These are phyloP conservation scores for Sclerotinia borealis DNA, from an alignment of 2,329 filamentous ascomycete genomes.

Conservation along the genomic window DNA sequence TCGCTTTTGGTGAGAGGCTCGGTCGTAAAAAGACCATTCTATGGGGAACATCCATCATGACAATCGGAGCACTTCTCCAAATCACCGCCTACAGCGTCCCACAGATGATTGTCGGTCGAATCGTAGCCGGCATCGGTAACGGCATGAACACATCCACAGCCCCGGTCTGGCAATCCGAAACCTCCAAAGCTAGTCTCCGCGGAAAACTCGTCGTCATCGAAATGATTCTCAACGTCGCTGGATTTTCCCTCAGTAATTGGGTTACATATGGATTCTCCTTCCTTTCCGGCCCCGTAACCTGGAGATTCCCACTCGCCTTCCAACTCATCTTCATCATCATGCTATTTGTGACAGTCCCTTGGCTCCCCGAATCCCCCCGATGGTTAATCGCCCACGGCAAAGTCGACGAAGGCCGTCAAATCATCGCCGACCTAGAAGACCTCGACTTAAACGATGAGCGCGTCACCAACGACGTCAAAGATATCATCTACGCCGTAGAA, in stretches of 20 bases:
- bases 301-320: slow-evolving; percentile 15
- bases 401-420: slow-evolving; percentile 30
- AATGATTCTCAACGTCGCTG: slow-evolving; percentile 11
- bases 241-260: slow-evolving; percentile 14
- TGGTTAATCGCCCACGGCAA: slow-evolving; percentile 34
- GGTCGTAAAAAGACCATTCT: slow-evolving; percentile 31
- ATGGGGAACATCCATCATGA: slow-evolving; percentile 22
- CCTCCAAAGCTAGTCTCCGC: slow-evolving; percentile 13
- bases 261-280: slow-evolving; percentile 14
- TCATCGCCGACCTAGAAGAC: slow-evolving; percentile 29
- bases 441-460: slow-evolving; percentile 42
- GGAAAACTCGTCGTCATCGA: slow-evolving; percentile 16
- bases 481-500: slow-evolving; percentile 30
- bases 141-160: slow-evolving; percentile 49
- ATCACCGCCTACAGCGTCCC: slow-evolving; percentile 41
- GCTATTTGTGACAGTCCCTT: slow-evolving; percentile 21
- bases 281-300: slow-evolving; percentile 3
- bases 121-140: slow-evolving; percentile 70
- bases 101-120: slow-evolving; percentile 58
- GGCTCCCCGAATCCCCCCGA: slow-evolving; percentile 34
- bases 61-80: slow-evolving; percentile 27
- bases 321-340: slow-evolving; percentile 14
- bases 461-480: slow-evolving; percentile 46
- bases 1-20: slow-evolving; percentile 30
- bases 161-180: slow-evolving; percentile 15